Conservation (phyloP, 257 asterid genomes). For the Vinca minor region DNA sequence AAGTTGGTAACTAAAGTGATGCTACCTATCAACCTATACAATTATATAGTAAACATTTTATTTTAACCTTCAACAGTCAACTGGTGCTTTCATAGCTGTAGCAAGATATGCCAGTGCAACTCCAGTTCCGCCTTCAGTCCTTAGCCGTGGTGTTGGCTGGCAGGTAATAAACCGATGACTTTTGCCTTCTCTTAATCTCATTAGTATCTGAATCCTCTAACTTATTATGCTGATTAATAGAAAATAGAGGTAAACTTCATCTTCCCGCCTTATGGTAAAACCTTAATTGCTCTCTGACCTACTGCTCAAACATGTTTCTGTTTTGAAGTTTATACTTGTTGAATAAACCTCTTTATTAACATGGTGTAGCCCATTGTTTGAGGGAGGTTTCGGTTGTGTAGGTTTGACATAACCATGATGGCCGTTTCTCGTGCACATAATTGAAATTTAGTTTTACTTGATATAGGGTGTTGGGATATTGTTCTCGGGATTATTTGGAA, state of each 20-base stretch:
- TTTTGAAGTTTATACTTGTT: not conserved
- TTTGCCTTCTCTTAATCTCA: not conserved
- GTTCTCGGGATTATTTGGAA: conserved; percentile 77
- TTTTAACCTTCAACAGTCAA: conserved; percentile 45
- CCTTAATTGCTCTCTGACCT: not conserved
- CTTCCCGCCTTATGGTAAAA: not conserved
- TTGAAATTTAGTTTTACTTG: conserved; percentile 1
- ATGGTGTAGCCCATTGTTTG: too few species aligned
- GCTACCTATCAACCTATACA: not conserved
- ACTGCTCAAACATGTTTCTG: not conserved
- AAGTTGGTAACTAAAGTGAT: not conserved
- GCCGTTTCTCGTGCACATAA: not conserved
- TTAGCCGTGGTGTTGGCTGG: conserved; percentile 96
- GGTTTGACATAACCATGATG: not conserved
- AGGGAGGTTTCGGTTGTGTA: not conserved
- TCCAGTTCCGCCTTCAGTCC: conserved; percentile 85
- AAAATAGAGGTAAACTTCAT: not conserved
- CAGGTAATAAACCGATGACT: conserved; percentile 42
- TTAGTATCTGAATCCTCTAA: not conserved
- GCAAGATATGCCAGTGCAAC: conserved; percentile 92
- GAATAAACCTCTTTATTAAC: too few species aligned
- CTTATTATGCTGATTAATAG: not conserved
- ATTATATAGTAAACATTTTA: not conserved
- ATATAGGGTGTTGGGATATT: conserved; percentile 75
- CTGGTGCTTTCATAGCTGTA: conserved; percentile 83